These are phyloP conservation scores for Pseudonectria foliicola DNA, from an alignment of 2,329 filamentous ascomycete genomes.

Conservation along the genomic window DNA sequence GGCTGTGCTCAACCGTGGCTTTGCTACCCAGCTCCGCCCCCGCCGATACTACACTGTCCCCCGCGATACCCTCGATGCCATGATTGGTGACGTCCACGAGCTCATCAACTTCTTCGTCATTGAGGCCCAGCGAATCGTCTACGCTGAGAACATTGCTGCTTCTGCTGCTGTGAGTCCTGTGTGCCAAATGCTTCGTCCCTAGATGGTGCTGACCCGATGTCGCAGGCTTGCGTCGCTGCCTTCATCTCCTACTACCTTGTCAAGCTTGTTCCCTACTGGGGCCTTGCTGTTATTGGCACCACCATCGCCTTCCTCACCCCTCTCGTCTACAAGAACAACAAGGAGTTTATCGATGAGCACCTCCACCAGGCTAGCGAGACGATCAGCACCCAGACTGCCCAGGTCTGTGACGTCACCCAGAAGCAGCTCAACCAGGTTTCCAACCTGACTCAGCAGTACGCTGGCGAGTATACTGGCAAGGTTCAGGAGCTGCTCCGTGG, in stretches of 20 bases:
- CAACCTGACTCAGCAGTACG: slow-evolving; percentile 58
- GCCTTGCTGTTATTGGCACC: slow-evolving; percentile 53
- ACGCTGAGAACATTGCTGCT: slow-evolving; percentile 57
- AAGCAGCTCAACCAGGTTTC: slow-evolving; percentile 59
- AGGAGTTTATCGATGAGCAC: slow-evolving; percentile 61
- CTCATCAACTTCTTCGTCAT: slow-evolving; percentile 67
- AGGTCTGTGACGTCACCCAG: slow-evolving; percentile 53
- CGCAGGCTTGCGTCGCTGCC: slow-evolving; percentile 50
- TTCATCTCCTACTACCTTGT: slow-evolving; percentile 62
- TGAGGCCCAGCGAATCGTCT: slow-evolving; percentile 61
- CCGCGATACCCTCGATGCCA: slow-evolving; percentile 51
- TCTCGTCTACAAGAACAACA: slow-evolving; percentile 59
- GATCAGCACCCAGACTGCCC: slow-evolving; percentile 55
- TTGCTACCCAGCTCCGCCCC: slow-evolving; percentile 59
- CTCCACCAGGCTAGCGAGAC: slow-evolving; percentile 50
- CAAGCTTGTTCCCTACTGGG: slow-evolving; percentile 66
- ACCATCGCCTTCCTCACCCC: slow-evolving; percentile 55
- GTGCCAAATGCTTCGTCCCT: not conserved
- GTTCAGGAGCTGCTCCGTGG: slow-evolving; percentile 56
- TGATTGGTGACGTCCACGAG: slow-evolving; percentile 60
- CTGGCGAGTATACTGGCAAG: slow-evolving; percentile 61
- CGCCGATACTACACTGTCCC: slow-evolving; percentile 61
- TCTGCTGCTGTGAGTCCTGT: slow-evolving; percentile 49
- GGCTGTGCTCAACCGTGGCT: slow-evolving; percentile 51
- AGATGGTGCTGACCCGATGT: slow-evolving; percentile 8